These are phyloP conservation scores for Hypoxylon intermedium DNA, from an alignment of 495 filamentous ascomycete genomes.

Conservation along the genomic window DNA sequence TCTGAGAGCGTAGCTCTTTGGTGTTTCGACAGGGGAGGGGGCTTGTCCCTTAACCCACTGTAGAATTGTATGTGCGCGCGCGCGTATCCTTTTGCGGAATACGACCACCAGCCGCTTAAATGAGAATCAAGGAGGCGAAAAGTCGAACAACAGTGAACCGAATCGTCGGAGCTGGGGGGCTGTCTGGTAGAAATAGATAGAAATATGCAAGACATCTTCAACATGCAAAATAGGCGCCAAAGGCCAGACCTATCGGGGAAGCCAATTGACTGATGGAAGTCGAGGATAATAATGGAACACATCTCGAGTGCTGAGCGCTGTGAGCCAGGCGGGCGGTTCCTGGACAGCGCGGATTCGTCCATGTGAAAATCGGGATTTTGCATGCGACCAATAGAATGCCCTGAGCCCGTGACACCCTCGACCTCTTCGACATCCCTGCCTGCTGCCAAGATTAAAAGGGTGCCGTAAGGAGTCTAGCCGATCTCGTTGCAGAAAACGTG, in stretches of 20 bases:
- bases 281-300: slow-evolving; percentile 36
- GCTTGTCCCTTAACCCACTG: slow-evolving; percentile 15
- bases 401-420: slow-evolving; percentile 33
- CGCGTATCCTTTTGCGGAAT: not conserved
- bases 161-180: slow-evolving; percentile 26
- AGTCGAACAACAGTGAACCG: slow-evolving; percentile 25
- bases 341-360: slow-evolving; percentile 44
- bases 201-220: slow-evolving; percentile 34
- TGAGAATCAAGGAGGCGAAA: slow-evolving; percentile 9
- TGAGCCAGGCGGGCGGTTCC: slow-evolving; percentile 38
- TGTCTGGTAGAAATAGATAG: slow-evolving; percentile 30
- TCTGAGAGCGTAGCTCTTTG: slow-evolving; percentile 51
- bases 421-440: slow-evolving; percentile 8
- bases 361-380: slow-evolving; percentile 22
- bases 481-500: slow-evolving; percentile 30
- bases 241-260: slow-evolving; percentile 17
- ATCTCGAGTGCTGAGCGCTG: slow-evolving; percentile 11
- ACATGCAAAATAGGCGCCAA: slow-evolving; percentile 29
- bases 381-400: slow-evolving; percentile 32
- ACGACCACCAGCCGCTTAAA: slow-evolving; percentile 6
- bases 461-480: slow-evolving; percentile 25
- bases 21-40: slow-evolving; percentile 53
- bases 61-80: slow-evolving; percentile 14
- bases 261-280: slow-evolving; percentile 35
- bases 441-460: slow-evolving; percentile 14